phyloP scores from a whole-genome alignment of 2,329 filamentous ascomycete species.

The Trichoderma cornu-damae region DNA sequence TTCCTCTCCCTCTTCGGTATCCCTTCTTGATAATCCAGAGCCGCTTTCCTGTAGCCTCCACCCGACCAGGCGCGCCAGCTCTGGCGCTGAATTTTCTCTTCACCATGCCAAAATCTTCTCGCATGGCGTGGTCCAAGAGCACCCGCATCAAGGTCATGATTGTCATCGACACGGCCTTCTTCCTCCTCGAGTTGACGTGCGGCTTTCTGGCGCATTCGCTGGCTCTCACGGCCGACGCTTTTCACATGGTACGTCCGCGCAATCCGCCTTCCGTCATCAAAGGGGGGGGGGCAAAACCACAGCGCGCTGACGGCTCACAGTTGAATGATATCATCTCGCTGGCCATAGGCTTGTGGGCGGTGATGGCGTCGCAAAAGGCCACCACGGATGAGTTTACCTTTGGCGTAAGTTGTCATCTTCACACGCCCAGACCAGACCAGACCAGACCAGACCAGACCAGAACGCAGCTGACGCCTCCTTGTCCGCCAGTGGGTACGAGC shows the following conservation, averaged over 20 bases:
- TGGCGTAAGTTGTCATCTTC: slow-evolving; percentile 55
- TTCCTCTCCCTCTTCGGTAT: neutral
- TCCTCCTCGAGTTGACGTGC: slow-evolving; percentile 78
- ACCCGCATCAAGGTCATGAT: slow-evolving; percentile 91
- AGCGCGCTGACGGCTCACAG: slow-evolving; percentile 37
- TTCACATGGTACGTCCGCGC: slow-evolving; percentile 79
- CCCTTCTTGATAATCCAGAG: neutral
- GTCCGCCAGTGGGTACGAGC: slow-evolving; percentile 81
- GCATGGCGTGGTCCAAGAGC: slow-evolving; percentile 86
- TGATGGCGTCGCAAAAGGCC: slow-evolving; percentile 77
- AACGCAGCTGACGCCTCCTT: slow-evolving; percentile 23
- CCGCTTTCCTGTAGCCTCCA: neutral
- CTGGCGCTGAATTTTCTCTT: slow-evolving; percentile 1
- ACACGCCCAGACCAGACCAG: neutral
- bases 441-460: neutral
- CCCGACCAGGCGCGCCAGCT: slow-evolving; percentile 12
- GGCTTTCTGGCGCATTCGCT: slow-evolving; percentile 87
- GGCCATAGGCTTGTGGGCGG: slow-evolving; percentile 89
- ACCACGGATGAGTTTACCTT: slow-evolving; percentile 93
- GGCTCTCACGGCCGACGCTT: slow-evolving; percentile 91
- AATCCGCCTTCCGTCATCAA: neutral
- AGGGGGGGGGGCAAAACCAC: neutral
- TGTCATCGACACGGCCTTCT: slow-evolving; percentile 82
- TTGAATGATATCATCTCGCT: slow-evolving; percentile 97
- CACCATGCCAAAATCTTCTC: slow-evolving; percentile 31